Conservation (phyloP, 202 grass and related monocot species). For the Zoysia matrella region DNA sequence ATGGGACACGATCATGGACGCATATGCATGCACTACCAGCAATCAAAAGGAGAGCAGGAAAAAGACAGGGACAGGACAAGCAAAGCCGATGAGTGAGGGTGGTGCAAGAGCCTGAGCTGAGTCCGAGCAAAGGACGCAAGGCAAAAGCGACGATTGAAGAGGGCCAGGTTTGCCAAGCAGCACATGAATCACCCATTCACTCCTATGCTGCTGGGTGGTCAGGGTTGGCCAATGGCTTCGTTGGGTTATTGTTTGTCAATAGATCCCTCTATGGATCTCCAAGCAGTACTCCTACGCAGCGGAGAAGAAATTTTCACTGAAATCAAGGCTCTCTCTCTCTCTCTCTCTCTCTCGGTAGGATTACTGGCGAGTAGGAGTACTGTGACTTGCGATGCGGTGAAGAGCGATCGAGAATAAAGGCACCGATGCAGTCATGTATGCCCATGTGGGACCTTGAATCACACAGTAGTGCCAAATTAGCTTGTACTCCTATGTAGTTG, state of each 20-base stretch:
- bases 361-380: no score
- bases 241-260: no score
- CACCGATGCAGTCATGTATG: neutral
- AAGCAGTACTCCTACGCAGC: neutral
- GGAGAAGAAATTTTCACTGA: neutral
- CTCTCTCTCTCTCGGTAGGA: neutral
- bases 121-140: constrained; percentile 42
- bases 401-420: neutral
- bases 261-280: constrained; percentile 28
- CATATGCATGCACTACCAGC: constrained; percentile 51
- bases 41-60: constrained; percentile 59
- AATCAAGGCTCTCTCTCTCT: neutral
- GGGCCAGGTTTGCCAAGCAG: constrained; percentile 17
- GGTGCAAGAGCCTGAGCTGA: constrained; percentile 20
- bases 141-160: constrained; percentile 39
- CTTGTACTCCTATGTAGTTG: neutral
- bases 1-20: constrained; percentile 33
- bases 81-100: neutral
- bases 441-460: neutral
- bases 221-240: neutral
- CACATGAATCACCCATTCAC: no score
- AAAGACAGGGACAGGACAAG: constrained; percentile 30
- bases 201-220: no score
- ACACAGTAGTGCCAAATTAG: neutral
- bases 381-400: neutral